Percentiles rank a stretch among this genome's conserved stretches.
Conservation (phyloP, 2,329 filamentous ascomycete species). For the Hypoxylon sp. region DNA sequence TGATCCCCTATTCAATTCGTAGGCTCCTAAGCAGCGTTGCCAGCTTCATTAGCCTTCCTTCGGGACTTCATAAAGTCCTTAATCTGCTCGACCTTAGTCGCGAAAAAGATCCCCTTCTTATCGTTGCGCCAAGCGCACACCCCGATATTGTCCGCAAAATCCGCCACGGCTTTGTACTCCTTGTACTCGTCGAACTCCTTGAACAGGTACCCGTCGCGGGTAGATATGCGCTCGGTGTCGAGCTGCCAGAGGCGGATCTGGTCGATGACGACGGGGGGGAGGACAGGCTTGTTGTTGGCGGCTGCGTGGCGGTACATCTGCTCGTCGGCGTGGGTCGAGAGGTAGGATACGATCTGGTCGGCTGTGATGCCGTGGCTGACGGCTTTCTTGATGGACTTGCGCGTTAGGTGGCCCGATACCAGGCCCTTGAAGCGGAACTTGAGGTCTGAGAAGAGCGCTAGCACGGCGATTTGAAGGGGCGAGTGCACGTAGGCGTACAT, state of each 20-base stretch:
- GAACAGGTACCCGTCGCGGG: conserved; percentile 86
- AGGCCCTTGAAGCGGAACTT: conserved; percentile 94
- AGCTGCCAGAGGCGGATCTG: conserved; percentile 98
- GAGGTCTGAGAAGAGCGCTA: conserved; percentile 89
- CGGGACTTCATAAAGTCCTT: conserved; percentile 76
- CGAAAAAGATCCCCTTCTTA: conserved; percentile 86
- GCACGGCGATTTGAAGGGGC: conserved; percentile 92
- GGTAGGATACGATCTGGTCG: conserved; percentile 94
- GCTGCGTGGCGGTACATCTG: conserved; percentile 82
- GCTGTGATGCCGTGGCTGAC: conserved; percentile 92
- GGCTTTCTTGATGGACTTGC: conserved; percentile 87
- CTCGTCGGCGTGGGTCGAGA: conserved; percentile 92
- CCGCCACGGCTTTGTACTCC: conserved; percentile 78
- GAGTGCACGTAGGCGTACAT: conserved; percentile 97
- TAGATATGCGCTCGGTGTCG: conserved; percentile 93
- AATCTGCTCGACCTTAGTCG: conserved; percentile 90
- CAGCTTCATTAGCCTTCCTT: conserved; percentile 47
- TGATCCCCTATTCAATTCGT: not conserved
- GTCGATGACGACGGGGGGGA: conserved; percentile 96
- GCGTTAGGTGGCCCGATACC: conserved; percentile 90
- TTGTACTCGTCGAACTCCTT: conserved; percentile 82
- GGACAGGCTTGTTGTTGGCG: conserved; percentile 73
- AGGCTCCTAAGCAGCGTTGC: not conserved
- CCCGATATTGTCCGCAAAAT: conserved; percentile 90
- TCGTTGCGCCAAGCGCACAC: conserved; percentile 91